Percentiles rank a stretch among this genome's conserved stretches.
Evolutionary conservation across 257 asterid species (phyloP).

Genomic region (Scutellaria barbata): DNA sequence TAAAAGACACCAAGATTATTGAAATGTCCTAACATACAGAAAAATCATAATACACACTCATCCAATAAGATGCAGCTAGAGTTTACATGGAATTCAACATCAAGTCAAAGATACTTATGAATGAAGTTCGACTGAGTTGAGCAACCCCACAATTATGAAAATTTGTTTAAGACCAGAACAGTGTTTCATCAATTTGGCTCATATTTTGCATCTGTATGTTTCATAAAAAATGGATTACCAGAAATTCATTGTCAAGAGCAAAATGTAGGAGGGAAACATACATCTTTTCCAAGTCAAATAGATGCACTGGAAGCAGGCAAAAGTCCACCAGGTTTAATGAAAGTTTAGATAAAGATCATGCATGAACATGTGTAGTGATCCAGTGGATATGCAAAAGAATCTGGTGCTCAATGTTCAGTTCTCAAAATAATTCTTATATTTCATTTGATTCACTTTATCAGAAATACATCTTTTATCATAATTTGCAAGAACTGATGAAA

Average conservation of each 20-base stretch:
- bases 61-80: slow-evolving; percentile 18
- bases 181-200: slow-evolving; percentile 5
- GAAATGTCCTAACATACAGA: background rate
- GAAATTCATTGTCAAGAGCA: slow-evolving; percentile 26
- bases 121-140: slow-evolving; percentile 15
- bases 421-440: slow-evolving; percentile 21
- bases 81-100: slow-evolving; percentile 17
- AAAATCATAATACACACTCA: slow-evolving; percentile 12
- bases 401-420: slow-evolving; percentile 15
- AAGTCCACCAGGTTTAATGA: background rate
- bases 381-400: background rate
- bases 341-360: background rate
- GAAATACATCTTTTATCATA: background rate
- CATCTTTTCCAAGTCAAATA: background rate
- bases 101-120: background rate
- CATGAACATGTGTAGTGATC: background rate
- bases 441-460: slow-evolving; percentile 7
- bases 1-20: slow-evolving; percentile 1
- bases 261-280: background rate
- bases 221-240: background rate
- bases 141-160: slow-evolving; percentile 3
- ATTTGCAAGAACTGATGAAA: background rate
- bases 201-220: background rate
- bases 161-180: background rate
- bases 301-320: background rate